Evolutionary conservation across 1,139 yeast genomes (phyloP).

Genomic region (Scheffersomyces segobiensis): DNA sequence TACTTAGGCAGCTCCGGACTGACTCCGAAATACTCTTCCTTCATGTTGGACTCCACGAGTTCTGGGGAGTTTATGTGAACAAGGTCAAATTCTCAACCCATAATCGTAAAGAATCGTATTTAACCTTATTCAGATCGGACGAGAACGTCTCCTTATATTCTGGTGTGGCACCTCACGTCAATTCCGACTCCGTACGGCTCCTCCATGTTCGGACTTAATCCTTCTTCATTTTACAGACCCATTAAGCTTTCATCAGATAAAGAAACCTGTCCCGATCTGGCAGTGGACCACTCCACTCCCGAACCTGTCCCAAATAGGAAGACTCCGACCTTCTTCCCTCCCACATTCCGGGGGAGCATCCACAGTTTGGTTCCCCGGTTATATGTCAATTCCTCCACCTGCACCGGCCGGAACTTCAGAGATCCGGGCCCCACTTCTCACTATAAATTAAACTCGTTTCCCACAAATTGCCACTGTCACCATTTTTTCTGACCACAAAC

Average conservation of each 20-base stretch:
- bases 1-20: background rate
- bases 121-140: background rate
- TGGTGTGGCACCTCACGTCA: background rate
- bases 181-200: background rate
- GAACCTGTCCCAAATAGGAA: background rate
- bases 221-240: background rate
- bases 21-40: background rate
- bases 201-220: background rate
- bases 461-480: background rate
- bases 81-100: background rate
- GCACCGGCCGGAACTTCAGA: background rate
- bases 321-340: background rate
- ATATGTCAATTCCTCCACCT: background rate
- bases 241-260: background rate
- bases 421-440: background rate
- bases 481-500: background rate
- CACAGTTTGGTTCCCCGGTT: background rate
- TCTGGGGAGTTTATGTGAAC: background rate
- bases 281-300: background rate
- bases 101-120: background rate
- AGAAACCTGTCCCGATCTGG: background rate
- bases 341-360: background rate
- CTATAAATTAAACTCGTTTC: background rate
- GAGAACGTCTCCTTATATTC: background rate
- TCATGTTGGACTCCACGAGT: background rate